Base-by-base conservation (phyloP, 2,329 filamentous ascomycete species). In the Metarhizium sp. region DNA sequence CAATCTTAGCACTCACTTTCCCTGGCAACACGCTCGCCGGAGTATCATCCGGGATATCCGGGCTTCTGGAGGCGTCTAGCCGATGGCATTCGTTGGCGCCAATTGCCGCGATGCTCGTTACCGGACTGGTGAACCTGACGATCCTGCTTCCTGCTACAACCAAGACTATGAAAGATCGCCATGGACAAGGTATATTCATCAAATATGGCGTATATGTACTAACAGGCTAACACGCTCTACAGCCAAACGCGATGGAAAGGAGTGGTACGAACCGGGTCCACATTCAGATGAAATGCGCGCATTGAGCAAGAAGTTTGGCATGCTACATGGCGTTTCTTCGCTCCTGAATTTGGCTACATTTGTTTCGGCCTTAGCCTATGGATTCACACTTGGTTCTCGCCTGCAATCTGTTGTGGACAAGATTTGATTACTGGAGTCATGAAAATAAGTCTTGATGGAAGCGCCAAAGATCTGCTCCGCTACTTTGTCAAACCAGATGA, bases 181-280 rank as follows among this genome's bases (percentile, higher is more conserved):
- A 88, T 64, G 80, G 85, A 51, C 92, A 96, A 77, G 88, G 88
- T 90, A 73, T 60, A 79, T 67, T 13, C 5, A 8, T 45, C 1
- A 45, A 45, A 25, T 51, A 3, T 20, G 30, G 3, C 30, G 30
- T 30, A 18, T 25, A 20, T 42, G 5, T 3, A 32, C 42, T 4
- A 18, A 6, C 6, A 45, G 25, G 40, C 58, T 69, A 51, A 68
- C 43, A 51, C 32, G 49, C 10, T 54, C 6, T 36, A 47, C 58
- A 85, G 92, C 92, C 77, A 90, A 87, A 59, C 84, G 86, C 64
- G 92, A 96, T 67, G 90, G 90, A 54, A 96, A 95, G 79, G 88
- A 87, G 68, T 89, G 85, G 70, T 88, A 87, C 65, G 90, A 95
- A 60, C 75, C 81, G 53, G 80, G 85, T 1, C 88, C 90, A 43